phyloP scores from a whole-genome alignment of 163 green algal genomes.

The Picocystis sp. region DNA sequence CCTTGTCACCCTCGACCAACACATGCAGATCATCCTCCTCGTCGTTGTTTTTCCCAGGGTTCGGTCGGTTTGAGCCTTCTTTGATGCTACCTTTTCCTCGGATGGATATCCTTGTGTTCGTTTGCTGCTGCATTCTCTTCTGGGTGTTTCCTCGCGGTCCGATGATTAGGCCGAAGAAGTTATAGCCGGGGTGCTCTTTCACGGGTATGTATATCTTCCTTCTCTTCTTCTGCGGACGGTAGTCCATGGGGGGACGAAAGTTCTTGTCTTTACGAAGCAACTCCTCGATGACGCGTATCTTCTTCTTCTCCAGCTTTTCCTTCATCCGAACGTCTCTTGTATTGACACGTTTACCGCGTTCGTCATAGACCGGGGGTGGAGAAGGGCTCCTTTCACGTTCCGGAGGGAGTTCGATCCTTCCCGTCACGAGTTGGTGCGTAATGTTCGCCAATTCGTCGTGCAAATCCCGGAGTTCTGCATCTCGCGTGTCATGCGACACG shows the following conservation, averaged over 20 bases:
- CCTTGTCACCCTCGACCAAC: constrained; percentile 76
- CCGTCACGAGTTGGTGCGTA: too few species aligned
- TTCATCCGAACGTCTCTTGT: too few species aligned
- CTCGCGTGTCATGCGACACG: too few species aligned
- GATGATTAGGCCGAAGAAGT: constrained; percentile 98
- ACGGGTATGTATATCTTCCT: constrained; percentile 77
- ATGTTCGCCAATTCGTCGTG: too few species aligned
- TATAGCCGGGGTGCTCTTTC: constrained; percentile 79
- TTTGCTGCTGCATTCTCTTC: constrained; percentile 94
- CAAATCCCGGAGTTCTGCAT: too few species aligned
- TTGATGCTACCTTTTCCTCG: constrained; percentile 78
- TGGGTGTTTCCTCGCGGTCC: constrained; percentile 93
- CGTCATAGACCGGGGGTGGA: too few species aligned
- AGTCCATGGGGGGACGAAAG: constrained; percentile 12
- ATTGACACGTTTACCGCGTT: too few species aligned
- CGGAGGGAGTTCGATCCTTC: too few species aligned
- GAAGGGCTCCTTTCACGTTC: too few species aligned
- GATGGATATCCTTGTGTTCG: constrained; percentile 94
- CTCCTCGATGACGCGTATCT: too few species aligned
- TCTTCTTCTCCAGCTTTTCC: too few species aligned
- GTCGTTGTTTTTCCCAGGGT: constrained; percentile 36
- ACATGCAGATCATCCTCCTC: constrained; percentile 98
- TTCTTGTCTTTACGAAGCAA: too few species aligned
- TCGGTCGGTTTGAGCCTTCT: constrained; percentile 43
- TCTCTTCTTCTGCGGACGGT: constrained; percentile 40